Evolutionary conservation across 148 eudicot species (phyloP), one percentile per base, ranked within the genome.

Genomic region (Dysphania ambrosioides): DNA sequence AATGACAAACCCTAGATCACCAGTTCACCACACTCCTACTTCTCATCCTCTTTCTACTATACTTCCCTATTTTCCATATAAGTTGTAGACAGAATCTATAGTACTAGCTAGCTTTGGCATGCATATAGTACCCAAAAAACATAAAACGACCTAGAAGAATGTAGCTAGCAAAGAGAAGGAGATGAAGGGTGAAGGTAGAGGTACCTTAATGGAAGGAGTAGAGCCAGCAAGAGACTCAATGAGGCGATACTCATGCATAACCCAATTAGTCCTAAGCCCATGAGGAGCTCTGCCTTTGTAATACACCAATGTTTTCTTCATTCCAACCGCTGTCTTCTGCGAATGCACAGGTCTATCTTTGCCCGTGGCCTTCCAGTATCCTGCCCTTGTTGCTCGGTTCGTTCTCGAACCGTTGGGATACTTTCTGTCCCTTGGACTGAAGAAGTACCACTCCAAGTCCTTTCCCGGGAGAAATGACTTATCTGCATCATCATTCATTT

Each of bases 371-470:
- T 83, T 83, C 86, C 86, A 83, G 19, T 83, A 83, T 1, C 86
- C 86, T 9, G 77, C 81, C 26, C 74, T 47, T 15, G 86, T 83
- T 16, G 86, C 86, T 72, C 86, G 83, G 72, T 83, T 83, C 1
- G 86, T 83, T 34, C 86, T 78, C n/a, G 86, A 83, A 24, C 86
- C 83, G 23, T 83, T 83, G 0, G 86, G 86, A 27, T 83, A 83
- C 72, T 83, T 83, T 75, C 86, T 75, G 61, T 83, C 83, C 35
- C 86, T 77, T n/a, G 83, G 86, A 31, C 86, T 83, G 56, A 83
- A 83, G 75, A 83, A 83, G 72, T 83, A 83, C 86, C 86, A 83
- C 75, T 83, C 86, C 81, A 83, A 64, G 41, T 83, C 86, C 72
- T 83, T 83, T 16, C 86, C 80, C 64, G 83, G 86, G 68, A 83